Evolutionary conservation across 1,284 basidiomycete genomes (phyloP).

Genomic region (Grifola frondosa): DNA sequence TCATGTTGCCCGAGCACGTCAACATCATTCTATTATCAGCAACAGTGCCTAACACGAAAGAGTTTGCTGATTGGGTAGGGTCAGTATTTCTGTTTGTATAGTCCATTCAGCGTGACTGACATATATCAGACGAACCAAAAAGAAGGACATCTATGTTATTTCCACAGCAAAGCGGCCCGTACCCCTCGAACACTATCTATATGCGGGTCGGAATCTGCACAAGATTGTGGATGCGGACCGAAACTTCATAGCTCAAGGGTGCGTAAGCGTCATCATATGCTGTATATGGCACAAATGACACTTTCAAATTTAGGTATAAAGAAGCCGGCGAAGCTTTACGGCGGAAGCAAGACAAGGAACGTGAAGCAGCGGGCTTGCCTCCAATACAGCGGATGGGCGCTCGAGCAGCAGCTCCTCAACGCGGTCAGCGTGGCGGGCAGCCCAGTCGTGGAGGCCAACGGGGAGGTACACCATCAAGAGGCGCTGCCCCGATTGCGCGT

Average conservation of each 20-base stretch:
- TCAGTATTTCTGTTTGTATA: slow-evolving; percentile 38
- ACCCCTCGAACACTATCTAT: slow-evolving; percentile 95
- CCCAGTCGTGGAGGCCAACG: slow-evolving; percentile 45
- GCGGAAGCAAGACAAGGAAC: slow-evolving; percentile 96
- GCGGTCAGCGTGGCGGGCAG: slow-evolving; percentile 55
- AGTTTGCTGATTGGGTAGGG: slow-evolving; percentile 99
- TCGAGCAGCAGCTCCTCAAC: slow-evolving; percentile 68
- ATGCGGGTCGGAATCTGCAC: slow-evolving; percentile 88
- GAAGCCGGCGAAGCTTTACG: slow-evolving; percentile 86
- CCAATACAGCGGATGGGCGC: slow-evolving; percentile 81
- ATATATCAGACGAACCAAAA: slow-evolving; percentile 85
- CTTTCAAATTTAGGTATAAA: slow-evolving; percentile 86
- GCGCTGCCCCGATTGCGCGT: slow-evolving; percentile 46
- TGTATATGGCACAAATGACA: too few species aligned
- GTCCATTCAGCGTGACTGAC: slow-evolving; percentile 3
- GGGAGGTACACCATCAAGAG: slow-evolving; percentile 44
- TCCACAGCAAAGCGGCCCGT: slow-evolving; percentile 96
- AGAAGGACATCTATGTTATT: slow-evolving; percentile 99
- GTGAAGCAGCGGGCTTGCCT: slow-evolving; percentile 88
- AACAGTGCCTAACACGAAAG: slow-evolving; percentile 97
- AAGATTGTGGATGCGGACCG: slow-evolving; percentile 91
- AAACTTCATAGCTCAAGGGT: slow-evolving; percentile 79
- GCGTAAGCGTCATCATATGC: slow-evolving; percentile 6
- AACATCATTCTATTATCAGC: slow-evolving; percentile 97
- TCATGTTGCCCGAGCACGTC: slow-evolving; percentile 97